Evolutionary conservation across 208 protist species (phyloP).

Genomic region (Lotmaria passim): DNA sequence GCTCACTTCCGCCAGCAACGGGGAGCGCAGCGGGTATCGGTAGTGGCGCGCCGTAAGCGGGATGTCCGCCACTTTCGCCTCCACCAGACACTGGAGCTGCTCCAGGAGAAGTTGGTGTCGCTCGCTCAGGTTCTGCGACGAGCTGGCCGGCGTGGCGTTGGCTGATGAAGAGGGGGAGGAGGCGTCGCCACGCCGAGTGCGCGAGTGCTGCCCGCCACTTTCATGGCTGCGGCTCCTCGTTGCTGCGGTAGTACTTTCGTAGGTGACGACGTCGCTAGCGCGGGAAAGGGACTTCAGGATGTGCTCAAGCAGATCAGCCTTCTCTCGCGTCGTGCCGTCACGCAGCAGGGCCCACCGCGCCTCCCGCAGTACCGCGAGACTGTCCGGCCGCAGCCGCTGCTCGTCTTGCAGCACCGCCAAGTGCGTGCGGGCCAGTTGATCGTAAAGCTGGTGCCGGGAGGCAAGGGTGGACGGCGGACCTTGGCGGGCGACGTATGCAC

Average conservation of each 20-base stretch:
- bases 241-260: slow-evolving; percentile 18
- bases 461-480: slow-evolving; percentile 9
- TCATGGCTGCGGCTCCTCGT: no score
- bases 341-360: slow-evolving; percentile 57
- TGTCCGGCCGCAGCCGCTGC: slow-evolving; percentile 22
- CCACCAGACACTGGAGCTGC: slow-evolving; percentile 73
- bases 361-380: slow-evolving; percentile 53
- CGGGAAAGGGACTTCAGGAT: slow-evolving; percentile 48
- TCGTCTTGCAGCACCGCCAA: slow-evolving; percentile 35
- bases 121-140: slow-evolving; percentile 13
- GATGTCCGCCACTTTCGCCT: slow-evolving; percentile 57
- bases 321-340: slow-evolving; percentile 36
- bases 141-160: not conserved
- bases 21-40: slow-evolving; percentile 53
- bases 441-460: slow-evolving; percentile 36
- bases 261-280: slow-evolving; percentile 26
- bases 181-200: slow-evolving; percentile 3
- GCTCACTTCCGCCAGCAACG: slow-evolving; percentile 48
- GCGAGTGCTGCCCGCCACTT: not conserved
- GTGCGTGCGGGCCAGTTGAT: slow-evolving; percentile 40
- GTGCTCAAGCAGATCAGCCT: slow-evolving; percentile 45
- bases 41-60: slow-evolving; percentile 48
- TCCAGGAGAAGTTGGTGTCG: slow-evolving; percentile 51
- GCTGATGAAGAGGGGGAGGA: not conserved
- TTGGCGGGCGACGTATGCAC: slow-evolving; percentile 18